phyloP scores from a whole-genome alignment of 495 filamentous ascomycete genomes.

The Geopyxis carbonaria region DNA sequence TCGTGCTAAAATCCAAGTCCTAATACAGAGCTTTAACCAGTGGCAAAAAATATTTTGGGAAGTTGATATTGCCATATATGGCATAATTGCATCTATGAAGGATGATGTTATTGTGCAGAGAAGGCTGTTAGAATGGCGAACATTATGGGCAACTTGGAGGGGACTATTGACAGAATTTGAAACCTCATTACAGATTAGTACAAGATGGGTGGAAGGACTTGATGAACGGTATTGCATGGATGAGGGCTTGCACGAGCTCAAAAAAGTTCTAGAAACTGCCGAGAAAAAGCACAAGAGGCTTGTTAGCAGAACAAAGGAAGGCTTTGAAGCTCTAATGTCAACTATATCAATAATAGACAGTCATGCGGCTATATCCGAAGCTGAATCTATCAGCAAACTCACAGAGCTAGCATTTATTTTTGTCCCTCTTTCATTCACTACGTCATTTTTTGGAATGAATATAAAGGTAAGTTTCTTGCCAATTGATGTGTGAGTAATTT shows the following conservation, averaged over 20 bases:
- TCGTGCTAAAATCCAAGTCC: neutral
- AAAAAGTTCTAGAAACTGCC: neutral
- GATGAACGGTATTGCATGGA: too few species aligned
- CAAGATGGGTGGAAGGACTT: too few species aligned
- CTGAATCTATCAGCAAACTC: constrained; percentile 21
- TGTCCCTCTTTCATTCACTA: constrained; percentile 20
- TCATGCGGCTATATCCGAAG: constrained; percentile 16
- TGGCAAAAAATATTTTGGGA: too few species aligned
- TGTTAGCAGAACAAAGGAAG: constrained; percentile 1
- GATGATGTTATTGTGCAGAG: neutral
- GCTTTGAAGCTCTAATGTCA: constrained; percentile 14
- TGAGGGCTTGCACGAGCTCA: neutral
- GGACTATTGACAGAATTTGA: neutral
- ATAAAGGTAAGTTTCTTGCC: constrained; percentile 8
- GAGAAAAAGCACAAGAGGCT: neutral
- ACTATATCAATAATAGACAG: constrained; percentile 23
- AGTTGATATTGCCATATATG: neutral
- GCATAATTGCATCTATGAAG: neutral
- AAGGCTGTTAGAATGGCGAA: neutral
- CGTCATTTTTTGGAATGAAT: constrained; percentile 23
- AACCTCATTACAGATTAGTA: neutral
- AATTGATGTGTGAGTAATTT: neutral
- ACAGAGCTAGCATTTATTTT: constrained; percentile 25
- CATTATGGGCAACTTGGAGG: neutral
- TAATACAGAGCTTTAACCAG: too few species aligned